phyloP scores from a whole-genome alignment of 164 flowering plant genomes.

The Stephania japonica region DNA sequence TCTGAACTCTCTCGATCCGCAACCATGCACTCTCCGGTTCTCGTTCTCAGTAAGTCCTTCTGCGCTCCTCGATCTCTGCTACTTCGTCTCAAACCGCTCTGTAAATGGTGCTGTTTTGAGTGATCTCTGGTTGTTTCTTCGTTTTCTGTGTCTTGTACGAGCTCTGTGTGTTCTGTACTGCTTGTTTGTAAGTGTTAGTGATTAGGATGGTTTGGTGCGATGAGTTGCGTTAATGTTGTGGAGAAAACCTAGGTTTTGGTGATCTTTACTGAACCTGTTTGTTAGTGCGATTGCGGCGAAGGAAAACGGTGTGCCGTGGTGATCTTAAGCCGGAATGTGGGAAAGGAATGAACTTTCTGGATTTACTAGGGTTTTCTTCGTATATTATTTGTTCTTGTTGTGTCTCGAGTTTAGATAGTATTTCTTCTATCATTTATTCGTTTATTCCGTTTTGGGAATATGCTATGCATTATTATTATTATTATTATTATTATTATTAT shows the following conservation, averaged over 20 bases:
- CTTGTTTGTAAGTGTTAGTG: neutral
- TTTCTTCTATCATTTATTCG: too few relatives aligned
- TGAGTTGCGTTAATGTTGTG: neutral
- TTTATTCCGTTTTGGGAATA: too few relatives aligned
- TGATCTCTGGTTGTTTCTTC: neutral
- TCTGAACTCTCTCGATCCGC: neutral
- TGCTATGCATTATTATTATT: too few relatives aligned
- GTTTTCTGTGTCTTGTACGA: neutral
- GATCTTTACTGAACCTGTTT: neutral
- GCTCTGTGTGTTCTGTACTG: neutral
- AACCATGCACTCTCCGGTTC: constrained; percentile 63
- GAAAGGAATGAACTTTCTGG: too few relatives aligned
- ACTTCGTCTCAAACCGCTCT: neutral
- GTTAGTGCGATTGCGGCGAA: neutral
- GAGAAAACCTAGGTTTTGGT: neutral
- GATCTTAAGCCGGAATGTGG: too few relatives aligned
- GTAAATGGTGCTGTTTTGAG: neutral
- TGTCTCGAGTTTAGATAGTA: too few relatives aligned
- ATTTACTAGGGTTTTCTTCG: neutral
- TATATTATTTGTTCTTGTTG: too few relatives aligned
- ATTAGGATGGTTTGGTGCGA: neutral
- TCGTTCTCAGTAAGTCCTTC: constrained; percentile 54
- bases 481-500: too few relatives aligned
- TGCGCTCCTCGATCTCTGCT: neutral
- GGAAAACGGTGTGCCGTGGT: neutral